These are phyloP conservation scores for Macrophomina phaseolina DNA, from an alignment of 2,329 filamentous ascomycete species.

Conservation along the genomic window DNA sequence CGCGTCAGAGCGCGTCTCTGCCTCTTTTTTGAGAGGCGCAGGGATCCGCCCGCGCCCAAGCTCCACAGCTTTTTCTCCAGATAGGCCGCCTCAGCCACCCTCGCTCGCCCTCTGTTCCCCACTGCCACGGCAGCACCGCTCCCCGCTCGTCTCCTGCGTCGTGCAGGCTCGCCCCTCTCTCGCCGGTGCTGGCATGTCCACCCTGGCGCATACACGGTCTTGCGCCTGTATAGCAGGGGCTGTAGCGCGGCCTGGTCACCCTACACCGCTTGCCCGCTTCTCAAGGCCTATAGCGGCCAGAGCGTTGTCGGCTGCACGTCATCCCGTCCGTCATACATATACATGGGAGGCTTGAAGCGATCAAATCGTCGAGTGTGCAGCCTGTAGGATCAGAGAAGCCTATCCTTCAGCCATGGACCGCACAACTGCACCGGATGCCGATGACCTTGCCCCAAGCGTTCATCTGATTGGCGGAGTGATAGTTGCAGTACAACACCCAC, in stretches of 20 bases:
- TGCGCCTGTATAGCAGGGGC: conserved; percentile 9
- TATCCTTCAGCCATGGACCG: background rate
- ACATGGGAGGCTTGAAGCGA: background rate
- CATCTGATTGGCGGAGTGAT: too few species aligned
- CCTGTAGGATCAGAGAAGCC: background rate
- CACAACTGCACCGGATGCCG: too few species aligned
- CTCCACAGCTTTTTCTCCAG: conserved; percentile 12
- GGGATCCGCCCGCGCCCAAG: conserved; percentile 3
- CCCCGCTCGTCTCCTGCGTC: background rate
- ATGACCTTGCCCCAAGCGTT: too few species aligned
- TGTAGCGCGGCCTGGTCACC: background rate
- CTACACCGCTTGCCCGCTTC: background rate
- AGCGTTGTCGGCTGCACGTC: conserved; percentile 19
- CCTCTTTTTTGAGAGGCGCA: conserved; percentile 10
- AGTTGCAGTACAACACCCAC: too few species aligned
- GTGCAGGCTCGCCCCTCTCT: background rate
- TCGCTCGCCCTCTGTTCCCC: background rate
- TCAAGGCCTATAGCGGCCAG: background rate
- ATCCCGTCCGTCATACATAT: background rate
- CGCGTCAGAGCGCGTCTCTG: conserved; percentile 8
- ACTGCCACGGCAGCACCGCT: conserved; percentile 5
- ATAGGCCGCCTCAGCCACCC: background rate
- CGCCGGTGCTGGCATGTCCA: conserved; percentile 4
- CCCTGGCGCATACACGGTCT: background rate
- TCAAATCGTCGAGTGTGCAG: background rate